These are phyloP conservation scores for Chytriomyces sp. DNA, from an alignment of 192 early-diverging fungal genomes.

Conservation along the genomic window DNA sequence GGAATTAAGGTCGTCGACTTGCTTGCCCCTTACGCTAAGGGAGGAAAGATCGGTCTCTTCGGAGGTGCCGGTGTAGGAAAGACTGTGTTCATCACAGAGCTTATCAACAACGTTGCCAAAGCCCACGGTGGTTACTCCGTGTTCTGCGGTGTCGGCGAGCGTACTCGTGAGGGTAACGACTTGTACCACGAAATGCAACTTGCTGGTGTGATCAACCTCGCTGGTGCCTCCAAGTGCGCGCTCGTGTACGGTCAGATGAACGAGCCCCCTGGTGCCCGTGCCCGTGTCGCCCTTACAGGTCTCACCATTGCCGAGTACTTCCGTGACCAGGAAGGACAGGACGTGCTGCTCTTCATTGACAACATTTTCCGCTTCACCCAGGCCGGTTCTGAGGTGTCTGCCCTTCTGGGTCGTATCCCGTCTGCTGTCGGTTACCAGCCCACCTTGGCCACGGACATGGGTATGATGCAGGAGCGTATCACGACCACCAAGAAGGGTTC, in stretches of 20 bases:
- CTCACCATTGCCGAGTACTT: constrained; percentile 98
- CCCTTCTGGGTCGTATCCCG: constrained; percentile 96
- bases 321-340: constrained; percentile 99
- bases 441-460: constrained; percentile 97
- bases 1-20: constrained; percentile 98
- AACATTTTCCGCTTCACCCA: constrained; percentile 99
- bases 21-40: constrained; percentile 90
- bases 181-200: constrained; percentile 97
- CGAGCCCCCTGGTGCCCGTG: constrained; percentile 97
- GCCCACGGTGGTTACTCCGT: constrained; percentile 97
- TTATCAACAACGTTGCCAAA: constrained; percentile 99
- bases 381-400: constrained; percentile 99
- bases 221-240: constrained; percentile 89
- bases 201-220: constrained; percentile 93
- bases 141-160: constrained; percentile 96
- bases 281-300: constrained; percentile 94
- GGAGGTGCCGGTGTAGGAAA: constrained; percentile 99
- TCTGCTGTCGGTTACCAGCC: constrained; percentile 99
- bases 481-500: constrained; percentile 99
- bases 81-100: constrained; percentile 97
- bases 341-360: constrained; percentile 98
- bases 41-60: constrained; percentile 97
- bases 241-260: constrained; percentile 99
- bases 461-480: constrained; percentile 98
- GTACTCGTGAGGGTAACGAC: constrained; percentile 98